Evolutionary conservation across 192 early-diverging fungal genomes (phyloP).

Genomic region (Kickxella alabastrina): DNA sequence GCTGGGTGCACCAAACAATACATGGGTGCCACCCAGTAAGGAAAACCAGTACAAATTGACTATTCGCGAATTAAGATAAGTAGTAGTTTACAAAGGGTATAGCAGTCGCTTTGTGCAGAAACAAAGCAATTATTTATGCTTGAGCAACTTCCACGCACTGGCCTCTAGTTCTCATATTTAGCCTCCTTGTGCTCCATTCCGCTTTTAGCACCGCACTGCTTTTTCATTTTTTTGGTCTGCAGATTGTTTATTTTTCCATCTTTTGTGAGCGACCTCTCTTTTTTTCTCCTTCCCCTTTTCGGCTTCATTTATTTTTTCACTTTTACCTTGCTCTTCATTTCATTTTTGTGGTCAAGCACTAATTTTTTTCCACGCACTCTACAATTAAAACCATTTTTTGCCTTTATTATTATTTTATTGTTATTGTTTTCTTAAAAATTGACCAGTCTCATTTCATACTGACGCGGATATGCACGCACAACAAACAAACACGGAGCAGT

Average conservation of each 20-base stretch:
- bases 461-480: no score
- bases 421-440: background rate
- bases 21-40: no score
- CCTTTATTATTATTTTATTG: background rate
- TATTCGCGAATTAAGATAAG: no score
- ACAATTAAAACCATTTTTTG: background rate
- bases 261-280: background rate
- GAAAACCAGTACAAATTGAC: no score
- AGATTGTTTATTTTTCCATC: background rate
- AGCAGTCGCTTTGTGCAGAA: no score
- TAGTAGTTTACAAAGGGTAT: no score
- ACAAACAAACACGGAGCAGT: no score
- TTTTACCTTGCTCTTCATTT: background rate
- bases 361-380: background rate
- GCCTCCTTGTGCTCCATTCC: no score
- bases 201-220: no score
- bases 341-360: background rate
- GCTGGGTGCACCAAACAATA: no score
- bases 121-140: no score
- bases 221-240: background rate
- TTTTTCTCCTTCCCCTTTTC: background rate
- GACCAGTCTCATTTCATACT: background rate
- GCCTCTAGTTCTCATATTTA: background rate
- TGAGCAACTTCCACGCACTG: background rate
- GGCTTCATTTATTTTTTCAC: background rate